These are phyloP conservation scores for Aegilops bicornis DNA, from an alignment of 176 grass and related monocot genomes.

Conservation along the genomic window DNA sequence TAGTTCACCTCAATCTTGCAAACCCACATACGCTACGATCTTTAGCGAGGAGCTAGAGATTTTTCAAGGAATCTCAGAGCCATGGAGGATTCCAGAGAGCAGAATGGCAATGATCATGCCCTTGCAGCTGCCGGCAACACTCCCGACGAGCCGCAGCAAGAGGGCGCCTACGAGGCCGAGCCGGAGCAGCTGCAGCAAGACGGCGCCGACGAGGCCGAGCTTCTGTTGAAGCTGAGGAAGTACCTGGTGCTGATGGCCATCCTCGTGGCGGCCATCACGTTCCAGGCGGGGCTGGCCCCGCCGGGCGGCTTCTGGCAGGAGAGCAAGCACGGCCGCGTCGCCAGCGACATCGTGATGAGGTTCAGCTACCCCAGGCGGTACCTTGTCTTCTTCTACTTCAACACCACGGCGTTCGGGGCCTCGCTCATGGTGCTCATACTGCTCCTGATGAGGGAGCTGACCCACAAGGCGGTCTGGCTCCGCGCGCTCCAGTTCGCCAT, in stretches of 20 bases:
- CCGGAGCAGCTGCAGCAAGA: background rate
- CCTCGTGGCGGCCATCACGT: constrained; percentile 50
- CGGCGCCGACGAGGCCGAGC: background rate
- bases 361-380: constrained; percentile 33
- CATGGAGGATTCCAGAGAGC: constrained; percentile 6
- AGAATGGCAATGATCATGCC: background rate
- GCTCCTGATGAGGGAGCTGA: constrained; percentile 31
- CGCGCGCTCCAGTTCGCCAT: constrained; percentile 39
- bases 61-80: background rate
- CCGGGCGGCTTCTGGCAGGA: constrained; percentile 65
- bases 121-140: background rate
- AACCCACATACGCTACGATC: background rate
- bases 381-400: constrained; percentile 48
- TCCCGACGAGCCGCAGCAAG: background rate
- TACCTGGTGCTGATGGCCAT: constrained; percentile 56
- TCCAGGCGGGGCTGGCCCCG: constrained; percentile 39
- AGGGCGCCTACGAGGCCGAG: background rate
- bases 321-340: background rate
- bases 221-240: constrained; percentile 53
- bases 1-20: background rate
- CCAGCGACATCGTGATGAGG: constrained; percentile 34
- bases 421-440: constrained; percentile 40
- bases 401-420: constrained; percentile 38
- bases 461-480: constrained; percentile 35
- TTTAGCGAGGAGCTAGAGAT: background rate